Base-by-base conservation (phyloP, 805 yeast species). In the Hanseniaspora opuntiae region DNA sequence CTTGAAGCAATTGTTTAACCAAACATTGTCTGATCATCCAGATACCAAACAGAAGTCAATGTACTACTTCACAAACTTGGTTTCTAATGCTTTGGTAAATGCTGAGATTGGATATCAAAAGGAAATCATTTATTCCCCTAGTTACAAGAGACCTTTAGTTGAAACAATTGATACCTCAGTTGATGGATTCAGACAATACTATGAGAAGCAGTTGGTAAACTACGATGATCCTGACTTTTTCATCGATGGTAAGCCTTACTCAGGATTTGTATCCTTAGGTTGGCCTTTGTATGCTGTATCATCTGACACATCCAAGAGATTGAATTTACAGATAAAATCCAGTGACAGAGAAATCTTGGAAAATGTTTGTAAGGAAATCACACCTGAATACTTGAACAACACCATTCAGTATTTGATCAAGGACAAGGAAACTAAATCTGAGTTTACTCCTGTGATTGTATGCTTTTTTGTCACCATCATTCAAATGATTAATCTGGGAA, bases 191-290 rank as follows among this genome's bases (percentile, higher is more conserved):
- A 63, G 62, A 2, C 65, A 66, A 0, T 57, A 55, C 1, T 84
- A 82, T 70, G 63, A 65, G 41, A 55, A 61, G 5, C 93, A 84
- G 58, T 67, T 83, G 70, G 60, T 62, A 11, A 77, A 77, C 56
- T 65, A 69, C 14, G 64, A 68, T 0, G 54, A 65, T 22, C 84
- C 84, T 1, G 58, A 58, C 1, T 81, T 71, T 58, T 86, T 67
- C 60, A 71, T 82, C 58, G 88, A 83, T 60, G 74, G 74, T 32
- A 75, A 74, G 51, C 68, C 75, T 2, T 73, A 70, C 60, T 68
- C 70, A 9, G 93, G 95, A 0, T 84, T 88, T 79, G 65, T 84
- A 9, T 82, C 83, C 50, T 86, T 96, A 95, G 84, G 81, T 14
- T 66, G 77, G 19, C 58, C 67, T 0, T 61, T 82, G 65, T 62